Evolutionary conservation across 1,139 yeast genomes (phyloP).

Genomic region (Wickerhamiella pararugosa): DNA sequence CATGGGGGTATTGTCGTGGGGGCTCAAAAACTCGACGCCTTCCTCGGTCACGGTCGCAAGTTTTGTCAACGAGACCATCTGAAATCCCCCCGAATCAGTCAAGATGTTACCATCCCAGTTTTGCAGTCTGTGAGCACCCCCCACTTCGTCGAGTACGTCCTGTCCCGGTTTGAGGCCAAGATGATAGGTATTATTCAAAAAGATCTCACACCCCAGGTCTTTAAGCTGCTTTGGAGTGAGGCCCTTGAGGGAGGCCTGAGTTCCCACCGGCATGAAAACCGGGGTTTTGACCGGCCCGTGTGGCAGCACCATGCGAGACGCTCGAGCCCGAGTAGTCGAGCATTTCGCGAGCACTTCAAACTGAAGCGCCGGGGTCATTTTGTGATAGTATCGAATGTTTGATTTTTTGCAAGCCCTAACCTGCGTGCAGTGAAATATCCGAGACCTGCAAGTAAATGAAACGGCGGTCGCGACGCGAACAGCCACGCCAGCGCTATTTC

Average conservation of each 20-base stretch:
- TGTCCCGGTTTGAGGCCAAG: slow-evolving; percentile 32
- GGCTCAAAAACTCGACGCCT: slow-evolving; percentile 31
- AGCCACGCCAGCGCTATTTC: no score
- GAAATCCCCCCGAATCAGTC: slow-evolving; percentile 33
- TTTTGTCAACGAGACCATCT: slow-evolving; percentile 32
- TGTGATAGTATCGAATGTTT: no score
- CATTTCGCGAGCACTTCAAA: slow-evolving; percentile 29
- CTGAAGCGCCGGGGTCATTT: slow-evolving; percentile 22
- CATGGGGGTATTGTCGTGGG: slow-evolving; percentile 34
- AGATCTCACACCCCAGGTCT: slow-evolving; percentile 28
- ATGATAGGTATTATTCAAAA: slow-evolving; percentile 32
- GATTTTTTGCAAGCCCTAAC: no score
- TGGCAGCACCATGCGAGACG: slow-evolving; percentile 29
- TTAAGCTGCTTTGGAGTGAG: slow-evolving; percentile 30
- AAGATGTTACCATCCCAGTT: slow-evolving; percentile 30
- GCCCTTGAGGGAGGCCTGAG: slow-evolving; percentile 34
- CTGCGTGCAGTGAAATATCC: no score
- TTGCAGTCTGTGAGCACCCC: slow-evolving; percentile 32
- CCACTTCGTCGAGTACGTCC: slow-evolving; percentile 28
- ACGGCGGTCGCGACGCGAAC: no score
- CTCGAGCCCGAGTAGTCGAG: slow-evolving; percentile 31
- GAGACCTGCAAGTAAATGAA: no score
- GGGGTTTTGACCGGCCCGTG: slow-evolving; percentile 33
- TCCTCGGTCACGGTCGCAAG: slow-evolving; percentile 33
- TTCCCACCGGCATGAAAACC: slow-evolving; percentile 35